Evolutionary conservation across 176 grass and related monocot genomes (phyloP).

Genomic region (Raddia distichophylla): DNA sequence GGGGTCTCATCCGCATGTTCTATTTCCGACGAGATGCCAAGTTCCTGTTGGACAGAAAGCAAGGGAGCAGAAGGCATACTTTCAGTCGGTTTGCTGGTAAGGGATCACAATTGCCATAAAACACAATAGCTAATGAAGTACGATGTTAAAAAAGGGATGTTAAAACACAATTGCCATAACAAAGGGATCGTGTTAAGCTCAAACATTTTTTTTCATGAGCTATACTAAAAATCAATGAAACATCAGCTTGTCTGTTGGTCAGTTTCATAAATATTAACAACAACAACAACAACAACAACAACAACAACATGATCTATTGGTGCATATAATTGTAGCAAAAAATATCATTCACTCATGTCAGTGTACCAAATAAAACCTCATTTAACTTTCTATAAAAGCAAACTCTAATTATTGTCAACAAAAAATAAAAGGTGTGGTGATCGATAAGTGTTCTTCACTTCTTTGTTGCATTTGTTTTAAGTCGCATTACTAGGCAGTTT

Average conservation of each 20-base stretch:
- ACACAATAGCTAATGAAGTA: not conserved
- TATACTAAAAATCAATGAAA: not conserved
- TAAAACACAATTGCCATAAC: not conserved
- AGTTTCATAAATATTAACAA: not conserved
- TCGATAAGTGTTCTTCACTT: not conserved
- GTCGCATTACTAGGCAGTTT: not conserved
- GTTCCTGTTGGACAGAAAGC: constrained; percentile 66
- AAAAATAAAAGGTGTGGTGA: not conserved
- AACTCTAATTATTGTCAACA: not conserved
- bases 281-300: no score
- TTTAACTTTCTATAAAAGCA: not conserved
- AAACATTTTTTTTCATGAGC: not conserved
- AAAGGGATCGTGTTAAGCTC: not conserved
- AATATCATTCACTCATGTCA: not conserved
- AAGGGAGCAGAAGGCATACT: constrained; percentile 51
- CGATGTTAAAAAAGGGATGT: not conserved
- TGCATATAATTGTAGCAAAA: not conserved
- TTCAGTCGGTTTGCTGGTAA: constrained; percentile 38
- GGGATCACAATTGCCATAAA: not conserved
- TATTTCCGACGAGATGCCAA: constrained; percentile 62
- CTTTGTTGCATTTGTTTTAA: not conserved
- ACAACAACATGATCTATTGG: not conserved
- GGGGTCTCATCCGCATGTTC: constrained; percentile 80
- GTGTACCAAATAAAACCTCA: not conserved
- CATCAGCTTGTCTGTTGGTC: not conserved